Conservation (phyloP, 1,139 yeast species). For the Candida frijolesensis region DNA sequence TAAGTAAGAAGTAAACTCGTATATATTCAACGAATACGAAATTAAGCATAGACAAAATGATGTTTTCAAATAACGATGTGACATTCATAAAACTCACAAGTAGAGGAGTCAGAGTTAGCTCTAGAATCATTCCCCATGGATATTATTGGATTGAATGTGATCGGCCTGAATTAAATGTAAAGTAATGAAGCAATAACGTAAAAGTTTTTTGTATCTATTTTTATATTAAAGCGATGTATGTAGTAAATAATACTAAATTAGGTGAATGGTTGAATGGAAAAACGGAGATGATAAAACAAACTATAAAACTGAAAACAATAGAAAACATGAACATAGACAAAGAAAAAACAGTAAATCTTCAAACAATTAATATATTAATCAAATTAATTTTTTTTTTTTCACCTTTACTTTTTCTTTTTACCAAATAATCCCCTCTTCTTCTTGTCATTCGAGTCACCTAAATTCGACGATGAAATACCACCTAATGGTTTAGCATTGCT, state of each 20-base stretch:
- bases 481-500: constrained; percentile 39
- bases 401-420: constrained; percentile 2
- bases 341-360: not conserved
- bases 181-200: not conserved
- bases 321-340: not conserved
- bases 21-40: no score
- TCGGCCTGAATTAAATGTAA: not conserved
- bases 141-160: no score
- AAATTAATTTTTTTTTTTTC: not conserved
- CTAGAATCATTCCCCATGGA: no score
- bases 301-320: no score
- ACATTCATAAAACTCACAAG: no score
- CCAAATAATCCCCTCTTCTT: constrained; percentile 41
- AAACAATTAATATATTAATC: not conserved
- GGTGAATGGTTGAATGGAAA: no score
- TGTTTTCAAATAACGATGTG: no score
- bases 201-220: not conserved
- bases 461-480: constrained; percentile 24
- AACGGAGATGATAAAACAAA: no score
- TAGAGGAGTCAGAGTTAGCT: no score
- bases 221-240: not conserved
- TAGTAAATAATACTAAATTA: not conserved
- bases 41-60: no score
- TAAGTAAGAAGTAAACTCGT: no score
- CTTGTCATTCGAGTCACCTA: constrained; percentile 17